These are phyloP conservation scores for Punctularia strigosozonata DNA, from an alignment of 768 basidiomycete species.

Conservation along the genomic window DNA sequence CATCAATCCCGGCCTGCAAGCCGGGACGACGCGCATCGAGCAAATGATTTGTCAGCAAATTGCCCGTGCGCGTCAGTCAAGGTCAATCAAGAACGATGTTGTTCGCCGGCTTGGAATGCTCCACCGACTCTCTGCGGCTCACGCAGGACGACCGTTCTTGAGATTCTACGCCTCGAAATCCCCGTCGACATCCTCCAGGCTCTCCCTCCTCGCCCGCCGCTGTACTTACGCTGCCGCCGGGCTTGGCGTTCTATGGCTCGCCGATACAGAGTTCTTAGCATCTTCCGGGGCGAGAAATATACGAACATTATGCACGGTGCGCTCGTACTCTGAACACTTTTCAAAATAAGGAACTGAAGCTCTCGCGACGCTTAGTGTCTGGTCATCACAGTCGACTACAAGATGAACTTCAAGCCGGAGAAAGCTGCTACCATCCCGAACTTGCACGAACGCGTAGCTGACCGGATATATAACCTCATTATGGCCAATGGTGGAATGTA, in stretches of 20 bases:
- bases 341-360: not conserved
- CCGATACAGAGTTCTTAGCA: constrained; percentile 35
- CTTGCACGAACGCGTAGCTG: constrained; percentile 77
- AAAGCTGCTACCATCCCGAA: constrained; percentile 64
- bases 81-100: too few relatives aligned
- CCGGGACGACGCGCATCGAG: too few relatives aligned
- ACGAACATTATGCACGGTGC: constrained; percentile 38
- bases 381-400: constrained; percentile 71
- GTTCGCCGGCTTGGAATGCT: too few relatives aligned
- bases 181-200: too few relatives aligned
- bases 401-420: constrained; percentile 71
- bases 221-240: too few relatives aligned
- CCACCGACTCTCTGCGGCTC: too few relatives aligned
- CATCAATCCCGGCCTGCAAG: too few relatives aligned
- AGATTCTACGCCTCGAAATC: too few relatives aligned
- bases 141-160: too few relatives aligned
- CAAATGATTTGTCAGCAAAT: too few relatives aligned
- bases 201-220: too few relatives aligned
- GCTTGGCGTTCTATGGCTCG: constrained; percentile 21
- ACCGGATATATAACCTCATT: constrained; percentile 64
- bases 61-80: too few relatives aligned
- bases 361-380: constrained; percentile 34
- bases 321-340: constrained; percentile 6
- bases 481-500: constrained; percentile 78
- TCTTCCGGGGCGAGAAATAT: constrained; percentile 35